phyloP scores from a whole-genome alignment of 306 rosid genomes.

The Fragaria iinumae region DNA sequence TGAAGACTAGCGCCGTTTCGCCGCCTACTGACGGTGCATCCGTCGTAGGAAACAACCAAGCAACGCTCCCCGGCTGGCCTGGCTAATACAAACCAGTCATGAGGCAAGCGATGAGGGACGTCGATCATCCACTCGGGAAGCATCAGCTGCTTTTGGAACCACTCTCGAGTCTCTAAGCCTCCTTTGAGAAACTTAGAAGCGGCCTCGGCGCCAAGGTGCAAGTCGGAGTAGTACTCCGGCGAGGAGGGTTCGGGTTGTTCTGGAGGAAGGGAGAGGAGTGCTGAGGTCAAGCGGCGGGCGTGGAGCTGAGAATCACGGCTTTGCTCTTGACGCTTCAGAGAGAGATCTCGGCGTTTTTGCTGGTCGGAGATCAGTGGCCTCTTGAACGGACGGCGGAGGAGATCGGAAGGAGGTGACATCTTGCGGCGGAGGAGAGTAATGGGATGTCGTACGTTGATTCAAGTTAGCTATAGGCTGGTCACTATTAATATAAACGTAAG shows the following conservation, averaged over 20 bases:
- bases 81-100: conserved; percentile 60
- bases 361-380: conserved; percentile 75
- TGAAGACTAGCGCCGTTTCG: conserved; percentile 71
- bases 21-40: conserved; percentile 72
- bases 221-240: conserved; percentile 26
- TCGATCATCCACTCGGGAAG: conserved; percentile 98
- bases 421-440: too few relatives aligned
- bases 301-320: conserved; percentile 73
- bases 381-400: conserved; percentile 69
- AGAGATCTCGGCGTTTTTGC: conserved; percentile 59
- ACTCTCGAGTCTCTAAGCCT: conserved; percentile 66
- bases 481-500: too few relatives aligned
- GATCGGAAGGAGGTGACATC: conserved; percentile 64
- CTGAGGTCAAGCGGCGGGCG: conserved; percentile 69
- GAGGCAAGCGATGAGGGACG: conserved; percentile 60
- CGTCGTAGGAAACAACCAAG: conserved; percentile 71
- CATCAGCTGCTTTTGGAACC: conserved; percentile 86
- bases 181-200: conserved; percentile 35
- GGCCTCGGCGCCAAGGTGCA: conserved; percentile 9
- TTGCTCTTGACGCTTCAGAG: conserved; percentile 72
- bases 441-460: too few relatives aligned
- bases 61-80: conserved; percentile 90
- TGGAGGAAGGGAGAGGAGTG: conserved; percentile 62
- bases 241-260: conserved; percentile 27
- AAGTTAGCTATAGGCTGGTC: too few relatives aligned